Conservation (phyloP, 2,329 filamentous ascomycete species). For the Hypomyces rosellus region DNA sequence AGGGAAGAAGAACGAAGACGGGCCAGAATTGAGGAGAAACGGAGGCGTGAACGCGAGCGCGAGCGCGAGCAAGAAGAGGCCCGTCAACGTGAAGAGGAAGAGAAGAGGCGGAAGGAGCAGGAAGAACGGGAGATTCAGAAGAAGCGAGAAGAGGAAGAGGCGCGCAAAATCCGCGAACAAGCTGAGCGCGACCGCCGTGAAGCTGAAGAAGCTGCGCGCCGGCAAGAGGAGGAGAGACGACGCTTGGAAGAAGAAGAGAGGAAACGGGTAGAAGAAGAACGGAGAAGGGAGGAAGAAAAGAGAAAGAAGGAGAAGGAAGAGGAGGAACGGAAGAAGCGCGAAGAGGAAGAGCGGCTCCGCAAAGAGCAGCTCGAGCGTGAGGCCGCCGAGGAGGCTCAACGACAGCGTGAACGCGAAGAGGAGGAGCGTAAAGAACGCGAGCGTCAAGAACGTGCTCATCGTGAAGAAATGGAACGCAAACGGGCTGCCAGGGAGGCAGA, state of each 20-base stretch:
- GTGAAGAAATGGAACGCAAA: conserved; percentile 43
- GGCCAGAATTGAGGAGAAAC: conserved; percentile 30
- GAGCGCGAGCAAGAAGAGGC: conserved; percentile 25
- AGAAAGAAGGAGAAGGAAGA: conserved; percentile 30
- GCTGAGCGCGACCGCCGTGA: conserved; percentile 31
- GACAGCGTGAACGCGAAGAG: conserved; percentile 45
- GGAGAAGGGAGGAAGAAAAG: conserved; percentile 32
- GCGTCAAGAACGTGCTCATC: conserved; percentile 36
- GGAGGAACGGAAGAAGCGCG: conserved; percentile 29
- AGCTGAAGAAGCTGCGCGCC: conserved; percentile 29
- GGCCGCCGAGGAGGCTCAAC: conserved; percentile 43
- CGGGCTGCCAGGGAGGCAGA: conserved; percentile 47
- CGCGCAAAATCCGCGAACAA: conserved; percentile 26
- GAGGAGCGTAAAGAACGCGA: conserved; percentile 47
- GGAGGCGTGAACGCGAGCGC: conserved; percentile 25
- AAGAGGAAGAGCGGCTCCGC: conserved; percentile 41
- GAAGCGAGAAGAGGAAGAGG: conserved; percentile 32
- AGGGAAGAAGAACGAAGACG: conserved; percentile 26
- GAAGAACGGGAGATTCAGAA: conserved; percentile 31
- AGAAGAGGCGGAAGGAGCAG: conserved; percentile 27
- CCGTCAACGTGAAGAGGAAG: conserved; percentile 25
- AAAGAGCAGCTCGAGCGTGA: conserved; percentile 41
- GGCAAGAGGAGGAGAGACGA: conserved; percentile 33
- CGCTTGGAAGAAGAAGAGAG: conserved; percentile 33
- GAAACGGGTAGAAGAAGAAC: conserved; percentile 27